Conservation (phyloP, 768 basidiomycete species). For the Tricholoma sp. region DNA sequence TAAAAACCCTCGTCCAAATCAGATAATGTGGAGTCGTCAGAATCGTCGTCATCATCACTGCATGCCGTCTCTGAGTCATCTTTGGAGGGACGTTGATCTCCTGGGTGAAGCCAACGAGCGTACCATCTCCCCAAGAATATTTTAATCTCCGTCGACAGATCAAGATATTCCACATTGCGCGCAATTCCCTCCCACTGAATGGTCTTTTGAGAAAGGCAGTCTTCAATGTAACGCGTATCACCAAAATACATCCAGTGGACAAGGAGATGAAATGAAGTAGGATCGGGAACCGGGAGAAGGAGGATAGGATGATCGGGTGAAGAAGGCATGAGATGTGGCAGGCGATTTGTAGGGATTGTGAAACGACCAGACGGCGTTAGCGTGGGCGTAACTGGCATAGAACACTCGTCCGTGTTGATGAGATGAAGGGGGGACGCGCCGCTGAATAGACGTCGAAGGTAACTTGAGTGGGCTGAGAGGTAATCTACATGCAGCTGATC, state of each 20-base stretch:
- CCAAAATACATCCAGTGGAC: conserved; percentile 85
- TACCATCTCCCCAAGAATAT: conserved; percentile 75
- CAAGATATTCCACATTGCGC: conserved; percentile 86
- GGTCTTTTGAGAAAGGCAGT: conserved; percentile 55
- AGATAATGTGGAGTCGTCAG: conserved; percentile 25
- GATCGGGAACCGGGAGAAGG: conserved; percentile 72
- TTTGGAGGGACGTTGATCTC: conserved; percentile 21
- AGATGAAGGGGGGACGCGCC: conserved; percentile 61
- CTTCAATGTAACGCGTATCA: conserved; percentile 55
- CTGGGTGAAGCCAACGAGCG: conserved; percentile 50
- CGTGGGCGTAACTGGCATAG: conserved; percentile 17
- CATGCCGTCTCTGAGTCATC: conserved; percentile 28
- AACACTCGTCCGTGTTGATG: conserved; percentile 22
- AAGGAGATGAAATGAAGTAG: conserved; percentile 63
- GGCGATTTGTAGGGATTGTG: conserved; percentile 43
- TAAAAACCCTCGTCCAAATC: conserved; percentile 11
- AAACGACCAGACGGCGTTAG: conserved; percentile 24
- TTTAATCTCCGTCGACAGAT: conserved; percentile 70
- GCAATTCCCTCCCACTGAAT: conserved; percentile 85
- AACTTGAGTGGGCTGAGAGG: conserved; percentile 74
- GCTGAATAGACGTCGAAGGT: conserved; percentile 66
- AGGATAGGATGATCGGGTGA: conserved; percentile 62
- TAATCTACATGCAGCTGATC: conserved; percentile 74
- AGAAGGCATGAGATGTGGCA: conserved; percentile 67
- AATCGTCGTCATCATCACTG: conserved; percentile 24